A percentile compares a stretch with the other conserved stretches of the same genome.
Evolutionary conservation across 768 basidiomycete species (phyloP).

Genomic region (Pleurotus eryngii): DNA sequence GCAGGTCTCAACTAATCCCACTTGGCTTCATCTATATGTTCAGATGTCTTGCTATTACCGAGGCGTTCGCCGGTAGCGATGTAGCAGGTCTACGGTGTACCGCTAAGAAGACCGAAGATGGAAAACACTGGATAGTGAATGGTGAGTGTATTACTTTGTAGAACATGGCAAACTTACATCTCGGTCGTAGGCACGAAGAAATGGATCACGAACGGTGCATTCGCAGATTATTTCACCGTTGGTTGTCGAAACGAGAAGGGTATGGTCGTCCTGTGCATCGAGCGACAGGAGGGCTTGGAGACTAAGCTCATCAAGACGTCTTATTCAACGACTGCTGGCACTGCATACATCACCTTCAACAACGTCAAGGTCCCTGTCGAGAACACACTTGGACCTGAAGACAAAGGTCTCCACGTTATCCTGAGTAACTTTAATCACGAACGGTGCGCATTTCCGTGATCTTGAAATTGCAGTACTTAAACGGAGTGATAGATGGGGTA

Average conservation of each 20-base stretch:
- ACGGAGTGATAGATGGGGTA: slow-evolving; percentile 50
- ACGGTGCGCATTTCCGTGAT: slow-evolving; percentile 19
- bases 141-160: slow-evolving; percentile 22
- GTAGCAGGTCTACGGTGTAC: slow-evolving; percentile 60
- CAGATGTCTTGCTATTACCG: slow-evolving; percentile 64
- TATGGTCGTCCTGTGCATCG: slow-evolving; percentile 14
- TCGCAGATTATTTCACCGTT: slow-evolving; percentile 45
- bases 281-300: slow-evolving; percentile 19
- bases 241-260: slow-evolving; percentile 51
- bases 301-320: slow-evolving; percentile 24
- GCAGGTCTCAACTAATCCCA: background rate
- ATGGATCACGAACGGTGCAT: slow-evolving; percentile 30
- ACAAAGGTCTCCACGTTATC: slow-evolving; percentile 60
- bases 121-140: slow-evolving; percentile 58
- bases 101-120: slow-evolving; percentile 62
- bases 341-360: slow-evolving; percentile 25
- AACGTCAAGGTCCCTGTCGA: slow-evolving; percentile 42
- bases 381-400: slow-evolving; percentile 65
- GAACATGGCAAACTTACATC: background rate
- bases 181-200: slow-evolving; percentile 37
- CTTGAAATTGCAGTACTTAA: background rate
- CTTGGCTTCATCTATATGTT: background rate
- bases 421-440: slow-evolving; percentile 72
- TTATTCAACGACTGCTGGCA: slow-evolving; percentile 64
- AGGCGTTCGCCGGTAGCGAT: slow-evolving; percentile 73